Evolutionary conservation across 306 rosid species (phyloP), one percentile per base, ranked within the genome.

Genomic region (Malus asiatica): DNA sequence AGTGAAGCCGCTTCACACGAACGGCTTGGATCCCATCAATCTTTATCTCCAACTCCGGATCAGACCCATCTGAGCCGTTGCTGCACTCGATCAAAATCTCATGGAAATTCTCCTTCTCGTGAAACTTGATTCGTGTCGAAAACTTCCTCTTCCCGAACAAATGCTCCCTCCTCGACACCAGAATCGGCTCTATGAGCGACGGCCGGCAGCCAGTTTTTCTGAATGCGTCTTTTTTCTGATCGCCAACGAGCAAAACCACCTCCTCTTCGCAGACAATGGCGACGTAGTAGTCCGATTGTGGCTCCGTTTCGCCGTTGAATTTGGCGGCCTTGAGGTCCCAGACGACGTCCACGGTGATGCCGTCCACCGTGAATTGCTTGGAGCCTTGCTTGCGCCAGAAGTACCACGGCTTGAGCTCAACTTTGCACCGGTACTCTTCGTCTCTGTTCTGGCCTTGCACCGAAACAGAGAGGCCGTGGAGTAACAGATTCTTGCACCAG

Each of bases 321-420:
- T 83, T 89, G 8, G 97, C 97, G 44, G 88, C 86, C 62, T 86
- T 90, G 4, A 94, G 89, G 85, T 94, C 97, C 98, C 98, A 94
- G 62, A 85, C 90, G 16, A 94, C 79, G 52, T 85, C 86, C 11
- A 94, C 89, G 15, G 79, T 46, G 72, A 74, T 86, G 1, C 91
- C 93, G 45, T 94, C 96, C 4, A 92, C 84, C 12, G 51, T 70
- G 77, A 94, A 87, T 4, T 88, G 84, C 81, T 90, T 94, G 18
- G 96, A 87, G 25, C 98, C 98, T 73, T 89, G 91, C 78, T 90
- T 94, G 71, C 92, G 90, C 97, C 97, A 92, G 68, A 94, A 94
- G 81, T 89, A 86, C 98, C 98, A 94, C 32, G 98, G 96, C 30
- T 94, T 94, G 42, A 94, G 89, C 90, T 94, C 95, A 29, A 94